Conservation (phyloP, 352 stramenopile species). For the Paralagenidium karlingii region DNA sequence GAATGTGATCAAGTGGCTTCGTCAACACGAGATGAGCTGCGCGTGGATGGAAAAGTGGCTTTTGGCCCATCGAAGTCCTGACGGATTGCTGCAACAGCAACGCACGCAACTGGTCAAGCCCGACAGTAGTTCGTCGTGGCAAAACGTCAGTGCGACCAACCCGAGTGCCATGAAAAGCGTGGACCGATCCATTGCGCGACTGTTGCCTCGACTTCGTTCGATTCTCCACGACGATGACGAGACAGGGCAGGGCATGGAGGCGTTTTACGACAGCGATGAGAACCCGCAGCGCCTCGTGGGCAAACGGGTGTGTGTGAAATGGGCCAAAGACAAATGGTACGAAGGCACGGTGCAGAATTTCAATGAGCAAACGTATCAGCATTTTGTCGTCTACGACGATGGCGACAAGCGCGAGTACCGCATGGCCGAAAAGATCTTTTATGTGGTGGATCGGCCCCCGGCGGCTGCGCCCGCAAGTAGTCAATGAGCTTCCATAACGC, state of each 20-base stretch:
- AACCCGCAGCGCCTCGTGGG: conserved; percentile 72
- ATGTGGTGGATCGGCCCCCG: conserved; percentile 62
- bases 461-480: too few relatives aligned
- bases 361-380: conserved; percentile 67
- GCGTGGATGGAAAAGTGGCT: conserved; percentile 82
- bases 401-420: conserved; percentile 79
- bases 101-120: conserved; percentile 75
- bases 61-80: conserved; percentile 32
- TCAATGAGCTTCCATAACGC: too few relatives aligned
- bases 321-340: conserved; percentile 85
- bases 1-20: conserved; percentile 49
- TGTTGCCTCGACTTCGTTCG: conserved; percentile 38
- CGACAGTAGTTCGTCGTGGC: conserved; percentile 75
- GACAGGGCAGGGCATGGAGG: conserved; percentile 17
- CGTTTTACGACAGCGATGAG: conserved; percentile 85
- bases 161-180: conserved; percentile 42
- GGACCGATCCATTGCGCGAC: conserved; percentile 39
- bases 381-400: conserved; percentile 78
- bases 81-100: conserved; percentile 61
- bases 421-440: conserved; percentile 85
- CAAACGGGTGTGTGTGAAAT: conserved; percentile 78
- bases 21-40: conserved; percentile 46
- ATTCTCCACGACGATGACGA: conserved; percentile 29
- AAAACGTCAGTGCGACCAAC: conserved; percentile 37
- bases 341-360: conserved; percentile 66